Percentiles rank a stretch among this genome's conserved stretches.
Conservation (phyloP, 257 asterid species). For the Rhazya stricta region DNA sequence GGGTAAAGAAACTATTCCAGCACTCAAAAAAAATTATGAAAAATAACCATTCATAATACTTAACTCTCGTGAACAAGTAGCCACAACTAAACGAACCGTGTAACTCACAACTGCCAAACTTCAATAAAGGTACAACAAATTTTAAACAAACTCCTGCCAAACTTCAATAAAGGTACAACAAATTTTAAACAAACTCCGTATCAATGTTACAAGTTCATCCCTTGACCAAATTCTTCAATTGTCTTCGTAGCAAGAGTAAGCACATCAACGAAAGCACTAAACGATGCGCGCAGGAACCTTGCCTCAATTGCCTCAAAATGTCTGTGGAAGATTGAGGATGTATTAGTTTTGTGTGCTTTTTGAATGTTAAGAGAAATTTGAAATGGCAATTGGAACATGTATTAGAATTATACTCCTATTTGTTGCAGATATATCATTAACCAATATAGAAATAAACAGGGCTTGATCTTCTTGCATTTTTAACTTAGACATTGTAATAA, state of each 20-base stretch:
- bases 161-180: neutral
- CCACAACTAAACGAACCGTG: neutral
- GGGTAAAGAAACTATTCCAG: no score
- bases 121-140: neutral
- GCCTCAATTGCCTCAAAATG: conserved; percentile 84
- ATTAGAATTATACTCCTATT: neutral
- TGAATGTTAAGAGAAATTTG: neutral
- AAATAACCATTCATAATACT: neutral
- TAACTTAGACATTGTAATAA: no score
- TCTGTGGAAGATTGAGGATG: conserved; percentile 34
- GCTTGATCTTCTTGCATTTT: neutral
- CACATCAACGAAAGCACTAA: conserved; percentile 71
- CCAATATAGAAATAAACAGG: neutral
- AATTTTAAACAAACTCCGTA: neutral
- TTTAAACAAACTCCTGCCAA: neutral
- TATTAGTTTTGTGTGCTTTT: neutral
- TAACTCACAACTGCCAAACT: neutral
- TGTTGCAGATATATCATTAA: neutral
- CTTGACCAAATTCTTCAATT: conserved; percentile 59
- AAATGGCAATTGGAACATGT: neutral
- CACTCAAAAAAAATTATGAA: neutral
- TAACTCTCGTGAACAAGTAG: neutral
- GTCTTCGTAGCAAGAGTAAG: conserved; percentile 78
- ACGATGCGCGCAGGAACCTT: conserved; percentile 84
- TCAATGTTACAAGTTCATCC: conserved; percentile 24